Conservation (phyloP, 208 protist genomes). For the Acanthamoeba sp. region DNA sequence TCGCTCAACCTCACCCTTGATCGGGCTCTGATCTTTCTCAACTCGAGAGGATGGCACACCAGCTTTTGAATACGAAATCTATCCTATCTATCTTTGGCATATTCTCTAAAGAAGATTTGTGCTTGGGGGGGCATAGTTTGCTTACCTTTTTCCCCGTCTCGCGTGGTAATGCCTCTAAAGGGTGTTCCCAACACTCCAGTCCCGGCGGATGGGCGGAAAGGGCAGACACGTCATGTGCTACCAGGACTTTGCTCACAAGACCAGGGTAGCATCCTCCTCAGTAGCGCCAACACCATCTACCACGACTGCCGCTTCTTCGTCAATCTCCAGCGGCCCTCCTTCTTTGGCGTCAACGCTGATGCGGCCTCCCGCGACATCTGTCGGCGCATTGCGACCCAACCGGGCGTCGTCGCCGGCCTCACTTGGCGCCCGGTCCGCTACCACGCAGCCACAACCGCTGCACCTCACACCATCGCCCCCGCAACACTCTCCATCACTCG, state of each 20-base stretch:
- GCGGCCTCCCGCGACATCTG: too few species aligned
- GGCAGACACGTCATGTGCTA: conserved; percentile 20
- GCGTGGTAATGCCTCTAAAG: not conserved
- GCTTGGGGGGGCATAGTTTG: not conserved
- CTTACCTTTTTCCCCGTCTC: not conserved
- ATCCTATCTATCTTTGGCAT: too few species aligned
- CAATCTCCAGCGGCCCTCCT: too few species aligned
- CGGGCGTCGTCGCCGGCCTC: not conserved
- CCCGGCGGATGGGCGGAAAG: conserved; percentile 2
- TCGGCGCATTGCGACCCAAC: not conserved
- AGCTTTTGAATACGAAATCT: too few species aligned
- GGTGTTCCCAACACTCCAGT: not conserved
- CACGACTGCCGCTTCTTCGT: not conserved
- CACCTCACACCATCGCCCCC: too few species aligned
- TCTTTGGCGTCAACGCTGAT: not conserved
- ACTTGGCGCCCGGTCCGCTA: not conserved
- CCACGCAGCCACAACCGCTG: too few species aligned
- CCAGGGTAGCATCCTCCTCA: not conserved
- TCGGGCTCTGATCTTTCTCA: too few species aligned
- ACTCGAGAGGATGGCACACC: too few species aligned
- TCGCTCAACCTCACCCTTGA: too few species aligned
- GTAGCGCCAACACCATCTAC: not conserved
- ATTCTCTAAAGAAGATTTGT: too few species aligned
- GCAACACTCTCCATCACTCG: too few species aligned
- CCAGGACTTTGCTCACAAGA: conserved; percentile 15